Base-by-base conservation (phyloP, 208 protist genomes). In the Wallacemonas sp. region DNA sequence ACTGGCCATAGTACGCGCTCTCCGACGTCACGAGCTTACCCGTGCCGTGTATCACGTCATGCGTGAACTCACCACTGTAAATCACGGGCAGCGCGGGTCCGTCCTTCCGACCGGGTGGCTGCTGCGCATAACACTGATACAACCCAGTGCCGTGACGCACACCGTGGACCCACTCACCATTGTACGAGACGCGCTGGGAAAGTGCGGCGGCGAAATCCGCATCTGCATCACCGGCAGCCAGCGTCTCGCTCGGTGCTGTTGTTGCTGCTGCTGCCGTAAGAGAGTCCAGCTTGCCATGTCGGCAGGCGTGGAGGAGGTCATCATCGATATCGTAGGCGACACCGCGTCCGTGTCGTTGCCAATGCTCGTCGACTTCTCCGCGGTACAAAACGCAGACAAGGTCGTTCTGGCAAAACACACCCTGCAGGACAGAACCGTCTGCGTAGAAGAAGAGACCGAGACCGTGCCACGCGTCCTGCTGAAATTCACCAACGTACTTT, bases 101-200 rank as follows among this genome's bases (percentile, higher is more conserved):
- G n/a, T n/a, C n/a, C n/a, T n/a, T n/a, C n/a, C n/a, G n/a, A n/a
- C n/a, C n/a, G n/a, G n/a, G n/a, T n/a, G n/a, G n/a, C n/a, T n/a
- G 27, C 1, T 30, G n/a, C 12, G 36, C 3, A 26, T 63, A 67
- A 14, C 65, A 46, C 19, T 94, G 66, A n/a, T 41, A 58, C 62
- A 93, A 78, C 19, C 91, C 91, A 0, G 72, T 91, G 42, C 91
- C 91, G 54, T 95, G 86, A 28, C 79, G 71, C 47, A 83, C 26
- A 0, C 84, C 87, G n/a, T 80, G 68, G 46, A 46, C 31, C 91
- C 91, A 97, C 69, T 97, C 80, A 1, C 91, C 91, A 56, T 97
- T 94, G 74, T 97, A 97, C 2, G 80, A 41, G 26, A 55, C 53
- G 1, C 79, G 58, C 41, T 66, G 47, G 4, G 39, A 22, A n/a